These are phyloP conservation scores for Helichrysum umbraculigerum DNA, from an alignment of 129 eudicot genomes.

Conservation along the genomic window DNA sequence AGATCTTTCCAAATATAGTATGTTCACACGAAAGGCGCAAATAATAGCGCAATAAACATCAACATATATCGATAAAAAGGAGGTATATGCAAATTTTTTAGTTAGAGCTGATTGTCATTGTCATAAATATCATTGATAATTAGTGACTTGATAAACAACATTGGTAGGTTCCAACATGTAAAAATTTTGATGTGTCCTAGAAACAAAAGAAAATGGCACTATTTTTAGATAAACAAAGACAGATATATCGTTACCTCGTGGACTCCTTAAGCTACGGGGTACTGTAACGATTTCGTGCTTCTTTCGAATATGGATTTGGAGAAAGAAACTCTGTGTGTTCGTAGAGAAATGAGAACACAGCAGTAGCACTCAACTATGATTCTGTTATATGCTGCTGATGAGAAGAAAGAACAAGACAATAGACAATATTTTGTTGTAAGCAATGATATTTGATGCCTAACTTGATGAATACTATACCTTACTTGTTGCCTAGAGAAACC, in stretches of 20 bases:
- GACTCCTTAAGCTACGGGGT: not conserved
- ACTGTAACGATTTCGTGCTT: not conserved
- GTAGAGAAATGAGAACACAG: constrained; percentile 40
- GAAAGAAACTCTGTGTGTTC: constrained; percentile 25
- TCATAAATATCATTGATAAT: not conserved
- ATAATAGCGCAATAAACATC: not conserved
- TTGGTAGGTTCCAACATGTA: not conserved
- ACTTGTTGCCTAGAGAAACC: constrained; percentile 68
- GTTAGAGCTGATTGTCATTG: not conserved
- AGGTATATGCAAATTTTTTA: not conserved
- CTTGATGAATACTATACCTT: constrained; percentile 64
- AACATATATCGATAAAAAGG: not conserved
- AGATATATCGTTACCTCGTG: not conserved
- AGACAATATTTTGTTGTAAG: constrained; percentile 22
- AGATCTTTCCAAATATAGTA: not conserved
- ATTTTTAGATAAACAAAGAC: not conserved
- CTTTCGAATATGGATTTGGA: constrained; percentile 23
- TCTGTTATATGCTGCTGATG: constrained; percentile 29
- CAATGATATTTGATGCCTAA: constrained; percentile 54
- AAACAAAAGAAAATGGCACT: not conserved
- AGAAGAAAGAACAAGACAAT: constrained; percentile 23
- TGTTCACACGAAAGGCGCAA: not conserved
- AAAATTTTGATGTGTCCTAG: not conserved
- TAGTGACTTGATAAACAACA: not conserved
- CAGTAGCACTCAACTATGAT: constrained; percentile 41